Percentiles rank a stretch among this genome's conserved stretches.
These are phyloP conservation scores for Excoecaria agallocha DNA, from an alignment of 345 rosid species.

Conservation along the genomic window DNA sequence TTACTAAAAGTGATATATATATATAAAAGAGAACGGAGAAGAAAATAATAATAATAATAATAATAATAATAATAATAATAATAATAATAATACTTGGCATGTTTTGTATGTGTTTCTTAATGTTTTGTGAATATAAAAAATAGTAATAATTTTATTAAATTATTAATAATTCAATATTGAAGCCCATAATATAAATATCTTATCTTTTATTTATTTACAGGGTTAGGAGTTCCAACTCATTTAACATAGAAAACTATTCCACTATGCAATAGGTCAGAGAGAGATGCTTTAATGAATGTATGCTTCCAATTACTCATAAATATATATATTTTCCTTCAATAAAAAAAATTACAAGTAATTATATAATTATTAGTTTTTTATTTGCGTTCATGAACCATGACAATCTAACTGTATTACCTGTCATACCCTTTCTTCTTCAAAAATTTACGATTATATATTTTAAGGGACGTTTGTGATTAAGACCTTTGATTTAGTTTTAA, in stretches of 20 bases:
- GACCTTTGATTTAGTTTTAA: too few species aligned
- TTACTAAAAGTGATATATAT: too few species aligned
- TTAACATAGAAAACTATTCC: not conserved
- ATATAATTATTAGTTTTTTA: not conserved
- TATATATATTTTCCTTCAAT: not conserved
- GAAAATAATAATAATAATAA: too few species aligned
- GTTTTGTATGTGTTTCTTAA: too few species aligned
- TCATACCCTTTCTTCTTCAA: not conserved
- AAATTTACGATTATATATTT: not conserved
- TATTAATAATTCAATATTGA: too few species aligned
- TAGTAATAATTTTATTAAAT: too few species aligned
- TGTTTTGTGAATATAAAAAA: too few species aligned
- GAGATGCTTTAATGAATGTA: not conserved
- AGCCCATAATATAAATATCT: not conserved
- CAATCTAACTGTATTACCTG: not conserved
- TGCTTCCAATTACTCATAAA: not conserved
- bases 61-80: too few species aligned
- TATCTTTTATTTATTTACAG: too few species aligned
- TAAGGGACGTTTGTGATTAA: not conserved
- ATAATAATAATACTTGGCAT: not conserved
- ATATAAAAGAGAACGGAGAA: too few species aligned
- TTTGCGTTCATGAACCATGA: conserved; percentile 21
- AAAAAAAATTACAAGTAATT: not conserved
- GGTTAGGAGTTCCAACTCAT: conserved; percentile 13
- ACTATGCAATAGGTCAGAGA: not conserved